Evolutionary conservation across 2,329 filamentous ascomycete species (phyloP).

Genomic region (Fusarium duplospermum): DNA sequence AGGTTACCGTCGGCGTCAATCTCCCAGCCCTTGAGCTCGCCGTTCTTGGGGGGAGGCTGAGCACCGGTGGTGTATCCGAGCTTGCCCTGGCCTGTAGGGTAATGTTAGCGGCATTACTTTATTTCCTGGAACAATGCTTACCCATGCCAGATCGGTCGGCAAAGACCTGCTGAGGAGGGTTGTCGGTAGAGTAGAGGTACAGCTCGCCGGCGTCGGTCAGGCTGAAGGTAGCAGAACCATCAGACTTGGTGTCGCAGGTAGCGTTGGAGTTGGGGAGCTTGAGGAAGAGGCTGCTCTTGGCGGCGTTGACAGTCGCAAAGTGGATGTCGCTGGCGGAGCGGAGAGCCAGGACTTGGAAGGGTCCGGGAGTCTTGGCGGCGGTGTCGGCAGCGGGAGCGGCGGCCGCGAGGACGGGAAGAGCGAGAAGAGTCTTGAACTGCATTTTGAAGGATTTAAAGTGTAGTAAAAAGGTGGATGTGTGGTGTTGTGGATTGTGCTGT

Average conservation of each 20-base stretch:
- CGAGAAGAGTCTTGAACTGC: slow-evolving; percentile 42
- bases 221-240: slow-evolving; percentile 61
- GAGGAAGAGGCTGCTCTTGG: slow-evolving; percentile 56
- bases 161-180: slow-evolving; percentile 60
- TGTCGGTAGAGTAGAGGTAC: slow-evolving; percentile 58
- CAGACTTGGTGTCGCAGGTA: slow-evolving; percentile 56
- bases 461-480: not conserved
- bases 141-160: slow-evolving; percentile 71
- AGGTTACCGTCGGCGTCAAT: slow-evolving; percentile 58
- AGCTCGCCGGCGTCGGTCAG: slow-evolving; percentile 54
- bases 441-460: slow-evolving; percentile 22
- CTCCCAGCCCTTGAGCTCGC: slow-evolving; percentile 61
- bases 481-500: not conserved
- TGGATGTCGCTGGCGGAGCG: slow-evolving; percentile 63
- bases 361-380: slow-evolving; percentile 12
- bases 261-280: slow-evolving; percentile 58
- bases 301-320: slow-evolving; percentile 58
- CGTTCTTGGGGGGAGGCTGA: slow-evolving; percentile 52
- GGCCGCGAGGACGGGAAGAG: slow-evolving; percentile 22
- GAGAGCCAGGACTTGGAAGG: slow-evolving; percentile 62
- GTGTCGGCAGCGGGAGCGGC: slow-evolving; percentile 21
- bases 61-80: slow-evolving; percentile 64
- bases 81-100: slow-evolving; percentile 59
- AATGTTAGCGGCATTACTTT: not conserved
- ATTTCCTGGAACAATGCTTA: slow-evolving; percentile 43